Percentiles rank a stretch among this genome's conserved stretches.
Evolutionary conservation across 805 yeast species (phyloP).

Genomic region (Candida schatavii): DNA sequence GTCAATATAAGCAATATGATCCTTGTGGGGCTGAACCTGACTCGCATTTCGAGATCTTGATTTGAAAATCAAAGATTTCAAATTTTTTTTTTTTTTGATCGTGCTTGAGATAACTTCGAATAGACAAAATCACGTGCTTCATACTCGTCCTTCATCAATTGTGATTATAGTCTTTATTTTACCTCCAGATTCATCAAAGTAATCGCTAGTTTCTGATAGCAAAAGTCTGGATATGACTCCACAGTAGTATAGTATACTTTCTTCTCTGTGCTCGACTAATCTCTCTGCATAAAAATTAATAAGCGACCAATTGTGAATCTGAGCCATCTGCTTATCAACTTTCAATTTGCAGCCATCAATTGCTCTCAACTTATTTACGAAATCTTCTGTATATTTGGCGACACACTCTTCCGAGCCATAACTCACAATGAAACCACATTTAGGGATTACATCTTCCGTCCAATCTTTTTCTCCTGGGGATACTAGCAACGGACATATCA

Average conservation of each 20-base stretch:
- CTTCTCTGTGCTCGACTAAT: conserved; percentile 40
- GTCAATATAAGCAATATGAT: no score
- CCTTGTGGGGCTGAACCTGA: no score
- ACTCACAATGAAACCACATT: conserved; percentile 36
- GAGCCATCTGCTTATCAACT: conserved; percentile 28
- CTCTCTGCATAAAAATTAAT: conserved; percentile 39
- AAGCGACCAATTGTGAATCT: conserved; percentile 51
- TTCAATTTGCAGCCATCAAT: conserved; percentile 26
- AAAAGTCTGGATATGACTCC: conserved; percentile 34
- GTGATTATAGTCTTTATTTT: conserved; percentile 1
- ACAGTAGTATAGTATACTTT: conserved; percentile 36
- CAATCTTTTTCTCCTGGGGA: not conserved
- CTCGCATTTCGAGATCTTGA: no score
- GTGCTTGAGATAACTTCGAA: no score
- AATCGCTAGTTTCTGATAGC: not conserved
- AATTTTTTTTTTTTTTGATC: no score
- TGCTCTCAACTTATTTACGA: conserved; percentile 17
- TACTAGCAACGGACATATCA: not conserved
- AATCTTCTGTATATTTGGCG: conserved; percentile 32
- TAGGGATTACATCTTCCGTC: conserved; percentile 23
- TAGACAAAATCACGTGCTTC: no score
- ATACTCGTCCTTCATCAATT: conserved; percentile 3
- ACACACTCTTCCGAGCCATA: conserved; percentile 45
- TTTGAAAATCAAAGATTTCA: no score
- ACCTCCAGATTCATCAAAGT: not conserved